These are phyloP conservation scores for Trichoderma sp. DNA, from an alignment of 2,329 filamentous ascomycete species.

Conservation along the genomic window DNA sequence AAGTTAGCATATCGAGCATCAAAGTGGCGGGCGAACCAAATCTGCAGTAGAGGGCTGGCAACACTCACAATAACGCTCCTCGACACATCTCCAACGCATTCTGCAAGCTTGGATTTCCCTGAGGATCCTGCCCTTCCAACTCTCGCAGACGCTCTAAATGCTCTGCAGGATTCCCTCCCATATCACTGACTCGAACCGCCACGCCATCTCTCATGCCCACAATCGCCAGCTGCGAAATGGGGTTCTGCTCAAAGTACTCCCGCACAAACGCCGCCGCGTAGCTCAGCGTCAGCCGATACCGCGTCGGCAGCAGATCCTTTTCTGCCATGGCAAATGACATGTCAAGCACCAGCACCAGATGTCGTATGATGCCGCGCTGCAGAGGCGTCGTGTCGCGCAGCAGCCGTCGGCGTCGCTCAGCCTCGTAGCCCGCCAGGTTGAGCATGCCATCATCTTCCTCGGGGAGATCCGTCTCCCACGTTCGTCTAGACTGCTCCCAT, in stretches of 20 bases:
- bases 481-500: constrained; percentile 65
- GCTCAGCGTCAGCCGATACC: constrained; percentile 76
- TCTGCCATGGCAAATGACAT: constrained; percentile 92
- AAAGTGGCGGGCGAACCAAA: neutral
- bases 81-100: constrained; percentile 96
- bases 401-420: constrained; percentile 75
- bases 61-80: constrained; percentile 73
- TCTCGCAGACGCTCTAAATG: constrained; percentile 75
- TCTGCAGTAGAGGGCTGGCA: neutral
- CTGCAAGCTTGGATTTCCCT: constrained; percentile 78
- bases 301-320: constrained; percentile 87
- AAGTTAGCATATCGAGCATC: neutral
- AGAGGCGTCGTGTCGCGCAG: constrained; percentile 92
- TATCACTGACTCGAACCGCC: constrained; percentile 79
- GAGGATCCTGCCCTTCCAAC: constrained; percentile 63
- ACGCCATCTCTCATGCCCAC: constrained; percentile 92
- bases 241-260: constrained; percentile 98
- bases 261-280: constrained; percentile 85
- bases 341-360: constrained; percentile 86
- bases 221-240: constrained; percentile 91
- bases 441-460: constrained; percentile 76
- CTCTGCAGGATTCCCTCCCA: constrained; percentile 86
- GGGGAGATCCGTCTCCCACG: constrained; percentile 67
- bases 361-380: constrained; percentile 96
- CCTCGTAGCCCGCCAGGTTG: constrained; percentile 74